These are phyloP conservation scores for Yamadazyma olivae DNA, from an alignment of 805 yeast species.

Conservation along the genomic window DNA sequence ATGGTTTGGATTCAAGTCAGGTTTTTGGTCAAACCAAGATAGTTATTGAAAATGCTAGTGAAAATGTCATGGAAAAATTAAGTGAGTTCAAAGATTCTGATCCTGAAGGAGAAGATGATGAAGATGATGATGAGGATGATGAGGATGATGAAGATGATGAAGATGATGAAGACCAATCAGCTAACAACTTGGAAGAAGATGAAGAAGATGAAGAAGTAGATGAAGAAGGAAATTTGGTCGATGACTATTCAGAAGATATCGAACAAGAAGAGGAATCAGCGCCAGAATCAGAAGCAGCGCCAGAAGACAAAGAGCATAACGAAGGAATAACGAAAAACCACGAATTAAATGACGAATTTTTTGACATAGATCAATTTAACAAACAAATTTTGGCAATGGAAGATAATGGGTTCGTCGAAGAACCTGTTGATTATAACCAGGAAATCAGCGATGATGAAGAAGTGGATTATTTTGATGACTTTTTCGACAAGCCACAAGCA, in stretches of 20 bases:
- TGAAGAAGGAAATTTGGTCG: conserved; percentile 1
- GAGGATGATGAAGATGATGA: conserved; percentile 18
- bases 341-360: conserved; percentile 73
- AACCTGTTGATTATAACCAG: conserved; percentile 42
- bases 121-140: conserved; percentile 18
- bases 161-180: conserved; percentile 19
- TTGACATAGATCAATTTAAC: conserved; percentile 81
- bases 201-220: conserved; percentile 7
- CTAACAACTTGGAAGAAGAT: conserved; percentile 15
- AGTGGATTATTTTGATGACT: conserved; percentile 62
- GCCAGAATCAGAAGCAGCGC: conserved; percentile 18
- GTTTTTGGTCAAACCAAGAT: conserved; percentile 92
- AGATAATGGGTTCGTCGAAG: conserved; percentile 32
- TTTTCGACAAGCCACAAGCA: conserved; percentile 49
- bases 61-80: conserved; percentile 55
- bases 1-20: conserved; percentile 86
- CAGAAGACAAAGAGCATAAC: conserved; percentile 13
- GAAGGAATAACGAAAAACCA: conserved; percentile 11
- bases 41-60: conserved; percentile 75
- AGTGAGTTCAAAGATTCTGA: conserved; percentile 44
- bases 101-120: conserved; percentile 16
- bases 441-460: conserved; percentile 49
- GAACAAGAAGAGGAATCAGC: conserved; percentile 15
- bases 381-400: conserved; percentile 61
- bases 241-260: conserved; percentile 19